Evolutionary conservation across 2,329 filamentous ascomycete species (phyloP), one percentile per base, ranked within the genome.

Genomic region (Phoma sp.): DNA sequence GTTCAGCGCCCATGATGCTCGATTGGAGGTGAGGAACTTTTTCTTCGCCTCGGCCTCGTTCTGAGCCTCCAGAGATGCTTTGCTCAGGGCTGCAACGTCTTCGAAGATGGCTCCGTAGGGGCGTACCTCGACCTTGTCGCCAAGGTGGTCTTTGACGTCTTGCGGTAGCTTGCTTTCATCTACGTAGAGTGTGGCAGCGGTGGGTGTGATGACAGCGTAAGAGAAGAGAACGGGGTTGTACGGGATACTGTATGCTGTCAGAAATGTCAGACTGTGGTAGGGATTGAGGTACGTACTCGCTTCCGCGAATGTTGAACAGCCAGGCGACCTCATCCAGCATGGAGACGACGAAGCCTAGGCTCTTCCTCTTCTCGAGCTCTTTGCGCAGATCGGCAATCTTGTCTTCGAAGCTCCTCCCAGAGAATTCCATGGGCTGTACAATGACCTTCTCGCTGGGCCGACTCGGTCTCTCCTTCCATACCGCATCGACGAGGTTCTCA

Each of bases 161-260:
- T 83, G 78, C 31, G 83, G 86, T 25, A 98, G 77, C 75, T 97
- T 96, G 13, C 85, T 83, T 12, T 88, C 84, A 69, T 98, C 90
- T 55, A 98, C 81, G 70, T 97, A 99, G 5, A 99, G 82, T 1
- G 88, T 92, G 22, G 89, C 91, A 1, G 85, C 81, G 1, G 75
- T 87, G 1, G 88, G 86, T 2, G 95, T 98, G 60, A 99, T 81
- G 37, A 95, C 84, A 39, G 94, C 94, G 70, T 98, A 99, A 15
- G 94, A 95, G 78, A 98, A 98, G 81, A 99, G 98, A 44, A 99
- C 95, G 0, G 95, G 95, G 72, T 99, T 99, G 80, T 95, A 99
- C 0, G 92, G 91, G 62, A 99, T 98, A 73, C 83, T 85, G 64
- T 35, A 24, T 17, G 21, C 12, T 38, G 43, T 56, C n/a, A 56